Percentiles rank a stretch among this genome's conserved stretches.
Evolutionary conservation across 495 filamentous ascomycete genomes (phyloP).

Genomic region (Trichoderma reesei): DNA sequence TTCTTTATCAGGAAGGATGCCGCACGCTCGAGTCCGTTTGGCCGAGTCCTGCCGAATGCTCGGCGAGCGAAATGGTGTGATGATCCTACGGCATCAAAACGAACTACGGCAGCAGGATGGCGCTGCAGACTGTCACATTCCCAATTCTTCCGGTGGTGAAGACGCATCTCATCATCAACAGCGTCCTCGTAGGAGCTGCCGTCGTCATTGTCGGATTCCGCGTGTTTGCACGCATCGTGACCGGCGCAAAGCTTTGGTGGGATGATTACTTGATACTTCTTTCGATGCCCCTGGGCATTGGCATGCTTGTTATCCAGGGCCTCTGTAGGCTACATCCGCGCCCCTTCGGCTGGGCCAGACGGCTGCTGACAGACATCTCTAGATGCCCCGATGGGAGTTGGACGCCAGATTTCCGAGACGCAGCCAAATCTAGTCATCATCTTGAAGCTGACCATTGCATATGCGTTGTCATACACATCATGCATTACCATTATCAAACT

Average conservation of each 20-base stretch:
- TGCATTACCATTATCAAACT: neutral
- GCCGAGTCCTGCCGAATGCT: too few relatives aligned
- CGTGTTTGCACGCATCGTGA: slow-evolving; percentile 14
- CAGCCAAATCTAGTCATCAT: neutral
- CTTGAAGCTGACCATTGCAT: neutral
- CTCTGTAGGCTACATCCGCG: slow-evolving; percentile 15
- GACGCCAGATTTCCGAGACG: neutral
- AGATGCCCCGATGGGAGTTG: neutral
- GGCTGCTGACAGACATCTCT: neutral
- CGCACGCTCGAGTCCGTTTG: too few relatives aligned
- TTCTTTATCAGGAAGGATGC: too few relatives aligned
- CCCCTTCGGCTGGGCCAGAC: neutral
- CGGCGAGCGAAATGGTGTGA: too few relatives aligned
- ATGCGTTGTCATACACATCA: neutral
- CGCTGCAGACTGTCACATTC: slow-evolving; percentile 4
- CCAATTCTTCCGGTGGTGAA: slow-evolving; percentile 10
- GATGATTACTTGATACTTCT: slow-evolving; percentile 25
- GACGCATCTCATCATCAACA: slow-evolving; percentile 19
- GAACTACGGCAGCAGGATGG: neutral
- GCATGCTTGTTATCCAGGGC: slow-evolving; percentile 21
- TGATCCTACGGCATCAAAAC: neutral
- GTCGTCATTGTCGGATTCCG: slow-evolving; percentile 15
- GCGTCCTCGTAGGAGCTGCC: slow-evolving; percentile 13
- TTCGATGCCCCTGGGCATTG: slow-evolving; percentile 19
- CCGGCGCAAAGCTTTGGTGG: slow-evolving; percentile 21